Conservation (phyloP, 768 basidiomycete genomes). For the Glaciozyma martinii region DNA sequence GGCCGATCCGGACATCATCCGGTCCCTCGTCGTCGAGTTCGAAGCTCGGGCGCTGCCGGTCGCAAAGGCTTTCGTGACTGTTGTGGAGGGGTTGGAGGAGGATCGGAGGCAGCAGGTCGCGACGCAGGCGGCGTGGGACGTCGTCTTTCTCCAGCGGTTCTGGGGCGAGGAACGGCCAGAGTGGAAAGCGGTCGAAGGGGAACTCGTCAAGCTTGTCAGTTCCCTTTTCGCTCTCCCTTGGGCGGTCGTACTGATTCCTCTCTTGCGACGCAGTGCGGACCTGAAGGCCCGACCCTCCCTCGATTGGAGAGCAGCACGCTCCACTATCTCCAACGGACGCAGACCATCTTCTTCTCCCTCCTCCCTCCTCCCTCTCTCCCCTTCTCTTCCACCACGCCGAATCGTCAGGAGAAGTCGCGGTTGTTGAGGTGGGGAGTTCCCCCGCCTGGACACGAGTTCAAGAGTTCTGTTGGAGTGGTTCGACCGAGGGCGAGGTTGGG, state of each 20-base stretch:
- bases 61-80: neutral
- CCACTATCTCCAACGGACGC: constrained; percentile 16
- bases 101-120: neutral
- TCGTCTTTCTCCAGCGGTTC: constrained; percentile 6
- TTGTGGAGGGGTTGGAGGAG: neutral
- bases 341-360: constrained; percentile 16
- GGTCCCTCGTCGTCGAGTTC: neutral
- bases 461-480: constrained; percentile 3
- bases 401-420: neutral
- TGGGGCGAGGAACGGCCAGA: neutral
- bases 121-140: constrained; percentile 12
- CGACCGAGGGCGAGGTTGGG: constrained; percentile 16
- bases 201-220: neutral
- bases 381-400: neutral
- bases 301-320: neutral
- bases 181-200: neutral
- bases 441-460: neutral
- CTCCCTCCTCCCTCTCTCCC: neutral
- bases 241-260: neutral
- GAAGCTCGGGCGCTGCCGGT: neutral
- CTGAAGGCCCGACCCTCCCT: neutral
- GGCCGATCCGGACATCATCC: neutral
- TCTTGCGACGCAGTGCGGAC: too few relatives aligned
- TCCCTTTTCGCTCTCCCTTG: neutral
- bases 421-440: neutral